Evolutionary conservation across 179 eudicot genomes (phyloP).

Genomic region (Gypsophila paniculata): DNA sequence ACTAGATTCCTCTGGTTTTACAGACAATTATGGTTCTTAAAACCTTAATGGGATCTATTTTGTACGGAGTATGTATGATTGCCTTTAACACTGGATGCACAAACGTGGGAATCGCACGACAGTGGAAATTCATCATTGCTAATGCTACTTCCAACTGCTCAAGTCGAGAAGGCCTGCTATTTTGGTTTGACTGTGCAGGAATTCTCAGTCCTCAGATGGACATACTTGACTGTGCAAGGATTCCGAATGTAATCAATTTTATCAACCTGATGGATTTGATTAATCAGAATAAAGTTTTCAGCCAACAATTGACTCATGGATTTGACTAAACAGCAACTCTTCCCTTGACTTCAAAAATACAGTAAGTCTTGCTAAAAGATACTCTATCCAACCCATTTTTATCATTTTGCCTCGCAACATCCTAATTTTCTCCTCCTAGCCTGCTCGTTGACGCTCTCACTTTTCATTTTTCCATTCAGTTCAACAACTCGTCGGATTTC

Average conservation of each 20-base stretch:
- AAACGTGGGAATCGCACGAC: neutral
- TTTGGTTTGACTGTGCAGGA: neutral
- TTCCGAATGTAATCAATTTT: too few species aligned
- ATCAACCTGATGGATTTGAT: too few species aligned
- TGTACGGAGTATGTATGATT: neutral
- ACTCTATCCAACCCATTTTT: too few species aligned
- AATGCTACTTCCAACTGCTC: neutral
- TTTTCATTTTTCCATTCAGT: neutral
- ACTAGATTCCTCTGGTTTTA: constrained; percentile 9
- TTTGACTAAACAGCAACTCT: too few species aligned
- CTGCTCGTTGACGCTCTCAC: constrained; percentile 19
- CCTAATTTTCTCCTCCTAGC: constrained; percentile 25
- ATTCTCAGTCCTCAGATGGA: too few species aligned
- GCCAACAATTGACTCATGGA: too few species aligned
- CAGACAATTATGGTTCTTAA: constrained; percentile 12
- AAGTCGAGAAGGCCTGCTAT: neutral
- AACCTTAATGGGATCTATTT: neutral
- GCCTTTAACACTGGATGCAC: neutral
- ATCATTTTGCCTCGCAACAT: neutral
- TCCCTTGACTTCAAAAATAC: too few species aligned
- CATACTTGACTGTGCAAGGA: too few species aligned
- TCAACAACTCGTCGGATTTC: neutral
- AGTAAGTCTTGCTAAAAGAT: too few species aligned
- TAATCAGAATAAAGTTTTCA: too few species aligned
- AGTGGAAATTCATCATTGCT: neutral